Percentiles rank a stretch among this genome's conserved stretches.
Evolutionary conservation across 1,139 yeast species (phyloP).

Genomic region (Geotrichum australiense): DNA sequence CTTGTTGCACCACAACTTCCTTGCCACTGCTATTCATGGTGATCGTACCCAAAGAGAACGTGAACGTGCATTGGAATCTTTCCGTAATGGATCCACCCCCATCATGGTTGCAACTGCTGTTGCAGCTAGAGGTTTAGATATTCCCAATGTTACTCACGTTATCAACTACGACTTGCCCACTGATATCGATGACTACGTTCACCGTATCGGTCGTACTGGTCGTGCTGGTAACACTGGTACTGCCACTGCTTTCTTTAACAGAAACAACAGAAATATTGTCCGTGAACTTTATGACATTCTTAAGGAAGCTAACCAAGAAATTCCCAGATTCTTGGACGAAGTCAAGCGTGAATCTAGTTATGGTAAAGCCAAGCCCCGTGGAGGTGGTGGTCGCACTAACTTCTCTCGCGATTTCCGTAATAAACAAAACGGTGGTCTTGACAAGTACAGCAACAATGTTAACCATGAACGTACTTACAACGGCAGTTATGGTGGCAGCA

Average conservation of each 20-base stretch:
- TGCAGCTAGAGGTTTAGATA: constrained; percentile 99
- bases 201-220: constrained; percentile 99
- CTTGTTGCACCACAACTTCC: constrained; percentile 81
- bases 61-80: constrained; percentile 89
- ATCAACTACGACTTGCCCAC: constrained; percentile 94
- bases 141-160: constrained; percentile 97
- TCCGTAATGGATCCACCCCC: constrained; percentile 82
- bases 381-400: constrained; percentile 26
- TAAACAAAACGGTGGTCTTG: constrained; percentile 32
- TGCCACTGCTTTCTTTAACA: constrained; percentile 97
- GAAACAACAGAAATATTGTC: constrained; percentile 84
- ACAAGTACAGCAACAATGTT: constrained; percentile 31
- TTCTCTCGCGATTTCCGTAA: constrained; percentile 36
- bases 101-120: constrained; percentile 97
- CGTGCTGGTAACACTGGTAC: constrained; percentile 99
- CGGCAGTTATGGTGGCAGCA: constrained; percentile 29
- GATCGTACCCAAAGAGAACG: constrained; percentile 97
- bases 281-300: constrained; percentile 84
- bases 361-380: constrained; percentile 52
- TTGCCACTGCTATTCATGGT: constrained; percentile 98
- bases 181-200: constrained; percentile 97
- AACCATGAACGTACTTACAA: constrained; percentile 26
- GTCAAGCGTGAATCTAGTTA: constrained; percentile 71
- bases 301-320: constrained; percentile 95
- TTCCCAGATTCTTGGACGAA: constrained; percentile 78